phyloP scores from a whole-genome alignment of 306 rosid genomes.

The Trifolium dubium region DNA sequence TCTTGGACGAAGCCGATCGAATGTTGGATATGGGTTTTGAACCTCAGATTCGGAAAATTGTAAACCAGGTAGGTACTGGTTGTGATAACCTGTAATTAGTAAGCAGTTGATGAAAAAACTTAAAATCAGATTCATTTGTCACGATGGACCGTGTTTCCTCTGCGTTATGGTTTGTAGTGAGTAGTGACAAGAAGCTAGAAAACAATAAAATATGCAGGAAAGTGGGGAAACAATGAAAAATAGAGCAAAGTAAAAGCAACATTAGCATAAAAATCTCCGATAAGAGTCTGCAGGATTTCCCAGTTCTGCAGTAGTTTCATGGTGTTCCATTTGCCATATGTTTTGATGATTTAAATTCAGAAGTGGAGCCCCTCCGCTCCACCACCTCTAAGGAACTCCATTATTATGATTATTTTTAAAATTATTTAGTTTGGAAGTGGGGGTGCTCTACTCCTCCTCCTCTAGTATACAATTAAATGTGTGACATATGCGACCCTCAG shows the following conservation, averaged over 20 bases:
- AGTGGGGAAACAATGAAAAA: not conserved
- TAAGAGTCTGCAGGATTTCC: conserved; percentile 7
- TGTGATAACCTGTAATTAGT: conserved; percentile 15
- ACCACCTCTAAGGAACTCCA: not conserved
- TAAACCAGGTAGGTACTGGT: conserved; percentile 81
- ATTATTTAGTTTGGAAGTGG: not conserved
- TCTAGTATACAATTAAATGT: conserved; percentile 1
- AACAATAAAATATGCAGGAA: not conserved
- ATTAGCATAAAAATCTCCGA: not conserved
- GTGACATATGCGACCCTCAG: not conserved
- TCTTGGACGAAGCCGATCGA: conserved; percentile 96
- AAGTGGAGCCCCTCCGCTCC: not conserved
- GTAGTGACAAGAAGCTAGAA: conserved; percentile 6
- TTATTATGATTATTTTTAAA: not conserved
- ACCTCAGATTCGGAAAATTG: conserved; percentile 90
- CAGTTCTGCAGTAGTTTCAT: conserved; percentile 6
- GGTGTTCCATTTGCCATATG: not conserved
- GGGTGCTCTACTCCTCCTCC: not conserved
- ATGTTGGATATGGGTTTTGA: conserved; percentile 99
- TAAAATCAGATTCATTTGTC: conserved; percentile 16
- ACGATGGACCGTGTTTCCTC: not conserved
- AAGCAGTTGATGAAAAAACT: not conserved
- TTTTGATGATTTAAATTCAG: not conserved
- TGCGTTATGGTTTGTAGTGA: not conserved
- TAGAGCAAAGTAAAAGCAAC: conserved; percentile 4